A percentile compares a stretch with the other conserved stretches of the same genome.
phyloP scores from a whole-genome alignment of 2,329 filamentous ascomycete species.

The Chaetomium sp. region DNA sequence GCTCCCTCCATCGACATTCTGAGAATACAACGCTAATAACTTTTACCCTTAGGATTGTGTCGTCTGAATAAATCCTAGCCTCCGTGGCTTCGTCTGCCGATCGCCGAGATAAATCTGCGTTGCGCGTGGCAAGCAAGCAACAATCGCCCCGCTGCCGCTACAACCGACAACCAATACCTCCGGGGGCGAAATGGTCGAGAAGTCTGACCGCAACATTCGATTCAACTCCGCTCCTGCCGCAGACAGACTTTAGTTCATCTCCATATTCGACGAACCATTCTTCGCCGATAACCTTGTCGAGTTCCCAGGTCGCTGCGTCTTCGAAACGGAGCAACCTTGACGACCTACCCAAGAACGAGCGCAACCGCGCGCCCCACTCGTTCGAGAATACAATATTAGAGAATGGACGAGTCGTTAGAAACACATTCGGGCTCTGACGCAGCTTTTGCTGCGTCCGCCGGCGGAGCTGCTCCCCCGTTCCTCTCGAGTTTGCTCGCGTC shows the following conservation, averaged over 20 bases:
- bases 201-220: constrained; percentile 10
- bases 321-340: background rate
- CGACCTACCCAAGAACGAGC: background rate
- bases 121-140: constrained; percentile 11
- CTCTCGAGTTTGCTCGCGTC: constrained; percentile 46
- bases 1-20: background rate
- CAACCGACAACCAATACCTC: constrained; percentile 3
- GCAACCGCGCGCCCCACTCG: background rate
- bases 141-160: constrained; percentile 2
- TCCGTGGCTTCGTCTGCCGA: background rate
- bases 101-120: background rate
- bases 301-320: background rate
- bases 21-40: background rate
- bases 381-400: background rate
- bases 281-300: background rate
- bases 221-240: constrained; percentile 16
- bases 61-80: background rate
- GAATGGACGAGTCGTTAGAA: constrained; percentile 36
- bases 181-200: constrained; percentile 25
- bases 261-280: background rate
- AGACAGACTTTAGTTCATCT: background rate
- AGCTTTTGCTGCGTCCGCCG: constrained; percentile 41
- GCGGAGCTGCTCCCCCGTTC: constrained; percentile 44
- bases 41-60: background rate
- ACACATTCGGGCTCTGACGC: constrained; percentile 26